Evolutionary conservation across 1,139 yeast species (phyloP), one percentile per base, ranked within the genome.

Genomic region (Keqinozyma sinolaborantium): DNA sequence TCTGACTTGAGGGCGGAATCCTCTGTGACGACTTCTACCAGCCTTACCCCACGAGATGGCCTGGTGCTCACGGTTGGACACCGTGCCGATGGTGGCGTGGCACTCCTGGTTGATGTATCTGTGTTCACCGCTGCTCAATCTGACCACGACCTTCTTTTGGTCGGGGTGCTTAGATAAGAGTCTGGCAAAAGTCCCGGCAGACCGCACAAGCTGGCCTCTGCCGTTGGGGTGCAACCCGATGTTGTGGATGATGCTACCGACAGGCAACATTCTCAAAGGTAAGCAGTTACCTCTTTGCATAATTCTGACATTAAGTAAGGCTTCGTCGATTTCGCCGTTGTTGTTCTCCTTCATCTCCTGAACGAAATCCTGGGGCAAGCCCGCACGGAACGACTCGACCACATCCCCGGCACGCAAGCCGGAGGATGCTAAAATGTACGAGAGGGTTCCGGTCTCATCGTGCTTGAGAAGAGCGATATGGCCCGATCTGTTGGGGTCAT

Each of bases 151-250:
- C 46, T 70, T 77, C 35, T 74, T 70, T 48, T 73, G 72, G 23
- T 79, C 86, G 9, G 86, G 82, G 36, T 83, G 65, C 59, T 90
- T 90, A 23, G 92, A 80, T 49, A 90, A 73, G 35, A 92, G 64
- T 49, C 97, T 81, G 20, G 94, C 98, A 59, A 85, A 90, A 9
- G 97, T 73, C 38, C 99, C 99, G 1, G 98, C 98, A 31, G 95
- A 73, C 50, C 95, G 77, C 51, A 95, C 92, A 50, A 92, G 74
- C 58, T 87, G 86, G 28, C 90, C 97, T 24, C 92, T 84, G n/a
- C 96, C 97, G 26, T 68, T 66, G 21, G 82, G 75, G 30, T 56
- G 66, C 44, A 86, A 74, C 23, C 96, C 96, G 42, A 92, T 79
- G 51, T 83, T 85, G 58, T 92, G 97, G 29, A 92, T 75, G 34